Evolutionary conservation across 257 asterid species (phyloP).

Genomic region (Scutellaria baicalensis): DNA sequence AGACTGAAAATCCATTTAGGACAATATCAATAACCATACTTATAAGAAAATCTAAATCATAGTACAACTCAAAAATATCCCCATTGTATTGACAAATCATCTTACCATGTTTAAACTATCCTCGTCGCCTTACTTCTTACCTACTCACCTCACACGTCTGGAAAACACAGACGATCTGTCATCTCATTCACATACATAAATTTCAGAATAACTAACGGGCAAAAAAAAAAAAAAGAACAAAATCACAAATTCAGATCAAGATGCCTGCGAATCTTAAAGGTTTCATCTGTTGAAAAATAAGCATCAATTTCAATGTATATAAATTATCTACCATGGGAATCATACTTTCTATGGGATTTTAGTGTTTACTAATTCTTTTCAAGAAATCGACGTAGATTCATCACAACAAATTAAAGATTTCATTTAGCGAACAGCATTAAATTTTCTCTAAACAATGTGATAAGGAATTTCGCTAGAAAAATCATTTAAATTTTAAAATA

Average conservation of each 20-base stretch:
- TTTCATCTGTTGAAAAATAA: neutral
- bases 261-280: neutral
- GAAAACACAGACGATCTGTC: neutral
- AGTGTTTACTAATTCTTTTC: neutral
- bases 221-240: neutral
- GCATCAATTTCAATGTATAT: neutral
- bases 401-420: neutral
- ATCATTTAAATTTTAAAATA: neutral
- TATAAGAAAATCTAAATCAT: neutral
- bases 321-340: neutral
- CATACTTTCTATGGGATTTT: neutral
- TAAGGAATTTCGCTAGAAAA: neutral
- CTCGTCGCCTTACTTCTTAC: constrained; percentile 1
- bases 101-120: constrained; percentile 26
- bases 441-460: neutral
- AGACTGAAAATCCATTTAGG: constrained; percentile 43
- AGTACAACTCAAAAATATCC: neutral
- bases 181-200: neutral
- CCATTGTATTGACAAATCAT: neutral
- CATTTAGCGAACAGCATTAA: neutral
- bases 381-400: neutral
- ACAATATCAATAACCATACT: constrained; percentile 9
- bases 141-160: constrained; percentile 10
- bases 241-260: neutral
- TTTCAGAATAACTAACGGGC: neutral